Conservation (phyloP, 192 early-diverging fungal genomes). For the Paraglomus occultum region DNA sequence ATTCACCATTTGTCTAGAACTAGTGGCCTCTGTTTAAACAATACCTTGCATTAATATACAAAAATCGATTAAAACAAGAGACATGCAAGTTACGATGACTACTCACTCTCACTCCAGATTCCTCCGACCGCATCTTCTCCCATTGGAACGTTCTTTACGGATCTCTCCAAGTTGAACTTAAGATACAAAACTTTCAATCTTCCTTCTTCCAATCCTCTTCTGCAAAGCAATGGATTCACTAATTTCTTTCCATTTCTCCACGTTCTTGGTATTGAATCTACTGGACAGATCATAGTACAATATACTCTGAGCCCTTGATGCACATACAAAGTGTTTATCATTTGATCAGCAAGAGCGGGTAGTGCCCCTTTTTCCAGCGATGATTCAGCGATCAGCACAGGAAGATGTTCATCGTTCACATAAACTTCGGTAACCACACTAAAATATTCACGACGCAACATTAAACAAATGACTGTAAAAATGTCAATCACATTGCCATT, state of each 20-base stretch:
- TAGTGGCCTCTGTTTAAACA: conserved; percentile 28
- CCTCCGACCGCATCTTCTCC: conserved; percentile 48
- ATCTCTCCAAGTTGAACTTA: conserved; percentile 55
- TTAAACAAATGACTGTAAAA: conserved; percentile 22
- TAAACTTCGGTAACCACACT: conserved; percentile 65
- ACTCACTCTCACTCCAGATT: conserved; percentile 48
- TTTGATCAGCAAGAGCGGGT: conserved; percentile 52
- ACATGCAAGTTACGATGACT: background rate
- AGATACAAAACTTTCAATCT: conserved; percentile 53
- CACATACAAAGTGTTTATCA: conserved; percentile 51
- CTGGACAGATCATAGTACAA: conserved; percentile 55
- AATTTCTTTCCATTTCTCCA: conserved; percentile 69
- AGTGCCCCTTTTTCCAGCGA: conserved; percentile 46
- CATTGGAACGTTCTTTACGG: conserved; percentile 61
- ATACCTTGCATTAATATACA: conserved; percentile 11
- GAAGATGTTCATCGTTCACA: conserved; percentile 70
- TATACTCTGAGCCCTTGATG: conserved; percentile 66
- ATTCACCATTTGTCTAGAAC: conserved; percentile 30
- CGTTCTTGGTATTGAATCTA: conserved; percentile 61
- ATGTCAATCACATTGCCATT: conserved; percentile 10
- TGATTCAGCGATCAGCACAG: conserved; percentile 70
- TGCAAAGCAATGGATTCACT: conserved; percentile 64
- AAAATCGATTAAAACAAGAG: background rate
- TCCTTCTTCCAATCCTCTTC: conserved; percentile 63
- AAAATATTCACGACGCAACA: background rate